These are phyloP conservation scores for Cytospora leucostoma DNA, from an alignment of 2,329 filamentous ascomycete species.

Conservation along the genomic window DNA sequence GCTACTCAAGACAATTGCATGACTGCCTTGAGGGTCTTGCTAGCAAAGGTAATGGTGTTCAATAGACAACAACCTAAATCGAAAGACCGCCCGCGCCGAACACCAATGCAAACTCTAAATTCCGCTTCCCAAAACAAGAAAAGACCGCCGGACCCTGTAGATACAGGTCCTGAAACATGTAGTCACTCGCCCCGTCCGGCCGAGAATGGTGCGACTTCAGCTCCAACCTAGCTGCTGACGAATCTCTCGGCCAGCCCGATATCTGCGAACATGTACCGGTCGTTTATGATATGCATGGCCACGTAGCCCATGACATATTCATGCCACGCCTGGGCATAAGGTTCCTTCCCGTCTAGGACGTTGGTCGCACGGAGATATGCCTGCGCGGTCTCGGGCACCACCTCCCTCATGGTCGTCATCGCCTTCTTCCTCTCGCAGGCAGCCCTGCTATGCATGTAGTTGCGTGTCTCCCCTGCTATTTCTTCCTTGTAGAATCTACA, in stretches of 20 bases:
- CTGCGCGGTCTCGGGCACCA: constrained; percentile 24
- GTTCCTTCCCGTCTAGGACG: constrained; percentile 29
- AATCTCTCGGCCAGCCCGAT: constrained; percentile 20
- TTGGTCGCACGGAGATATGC: constrained; percentile 29
- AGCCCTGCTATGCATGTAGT: constrained; percentile 34
- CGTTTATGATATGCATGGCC: constrained; percentile 27
- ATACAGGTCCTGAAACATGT: too few relatives aligned
- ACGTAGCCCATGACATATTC: constrained; percentile 35
- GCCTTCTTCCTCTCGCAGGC: constrained; percentile 7
- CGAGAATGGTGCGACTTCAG: neutral
- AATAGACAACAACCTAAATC: too few relatives aligned
- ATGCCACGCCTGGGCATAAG: constrained; percentile 31
- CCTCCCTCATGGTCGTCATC: constrained; percentile 5
- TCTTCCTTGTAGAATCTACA: constrained; percentile 37
- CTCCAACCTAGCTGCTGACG: neutral
- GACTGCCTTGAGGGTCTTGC: too few relatives aligned
- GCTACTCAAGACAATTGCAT: too few relatives aligned
- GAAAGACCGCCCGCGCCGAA: too few relatives aligned
- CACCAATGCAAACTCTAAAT: too few relatives aligned
- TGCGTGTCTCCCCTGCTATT: constrained; percentile 32
- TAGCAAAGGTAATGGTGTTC: too few relatives aligned
- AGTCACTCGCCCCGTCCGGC: too few relatives aligned
- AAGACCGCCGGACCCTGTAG: too few relatives aligned
- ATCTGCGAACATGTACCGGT: constrained; percentile 27
- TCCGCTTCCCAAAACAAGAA: too few relatives aligned